Evolutionary conservation across 2,329 filamentous ascomycete genomes (phyloP).

Genomic region (Xylariaceae sp.): DNA sequence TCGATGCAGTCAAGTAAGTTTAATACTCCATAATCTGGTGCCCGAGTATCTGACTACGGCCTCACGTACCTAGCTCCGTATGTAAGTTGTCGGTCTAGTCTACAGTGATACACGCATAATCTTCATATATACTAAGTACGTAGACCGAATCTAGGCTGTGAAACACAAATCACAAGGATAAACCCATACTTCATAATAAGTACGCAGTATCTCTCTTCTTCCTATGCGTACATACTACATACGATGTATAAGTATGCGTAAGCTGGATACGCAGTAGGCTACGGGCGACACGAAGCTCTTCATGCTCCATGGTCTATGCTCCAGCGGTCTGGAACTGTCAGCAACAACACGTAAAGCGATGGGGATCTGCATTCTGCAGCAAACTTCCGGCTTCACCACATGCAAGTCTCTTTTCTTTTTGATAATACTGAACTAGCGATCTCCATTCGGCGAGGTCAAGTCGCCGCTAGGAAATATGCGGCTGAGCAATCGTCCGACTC

Average conservation of each 20-base stretch:
- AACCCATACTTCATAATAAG: too few relatives aligned
- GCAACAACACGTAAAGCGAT: not conserved
- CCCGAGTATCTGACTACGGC: too few relatives aligned
- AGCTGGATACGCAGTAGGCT: not conserved
- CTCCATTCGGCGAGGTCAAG: not conserved
- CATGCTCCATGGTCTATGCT: not conserved
- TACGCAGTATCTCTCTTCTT: too few relatives aligned
- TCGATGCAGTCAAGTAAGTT: too few relatives aligned
- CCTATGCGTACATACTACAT: not conserved
- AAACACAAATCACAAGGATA: not conserved
- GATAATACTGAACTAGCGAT: not conserved
- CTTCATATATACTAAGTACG: not conserved
- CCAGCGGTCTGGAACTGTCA: slow-evolving; percentile 1
- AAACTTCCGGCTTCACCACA: not conserved
- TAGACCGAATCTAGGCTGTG: not conserved
- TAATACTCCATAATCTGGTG: not conserved
- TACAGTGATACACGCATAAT: not conserved
- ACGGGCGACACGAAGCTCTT: not conserved
- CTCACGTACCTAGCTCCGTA: too few relatives aligned
- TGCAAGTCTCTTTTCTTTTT: not conserved
- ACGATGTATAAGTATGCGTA: not conserved
- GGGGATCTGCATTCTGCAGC: slow-evolving; percentile 12
- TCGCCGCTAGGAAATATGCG: not conserved
- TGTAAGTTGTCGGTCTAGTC: not conserved
- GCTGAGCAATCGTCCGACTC: not conserved